phyloP scores from a whole-genome alignment of 106 monocot species.

The Acanthochlamys bracteata region DNA sequence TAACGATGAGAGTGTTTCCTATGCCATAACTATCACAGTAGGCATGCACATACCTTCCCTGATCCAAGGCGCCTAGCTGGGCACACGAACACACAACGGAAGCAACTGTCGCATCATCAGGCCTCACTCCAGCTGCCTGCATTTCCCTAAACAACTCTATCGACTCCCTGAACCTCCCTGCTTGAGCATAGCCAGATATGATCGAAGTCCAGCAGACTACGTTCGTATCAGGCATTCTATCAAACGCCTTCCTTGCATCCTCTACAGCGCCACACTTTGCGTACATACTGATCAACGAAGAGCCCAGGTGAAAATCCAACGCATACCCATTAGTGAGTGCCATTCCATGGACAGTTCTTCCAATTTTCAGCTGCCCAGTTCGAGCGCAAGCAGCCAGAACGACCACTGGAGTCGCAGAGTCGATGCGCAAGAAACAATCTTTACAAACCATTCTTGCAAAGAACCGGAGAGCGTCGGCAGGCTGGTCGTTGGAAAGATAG shows the following conservation, averaged over 20 bases:
- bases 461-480: no score
- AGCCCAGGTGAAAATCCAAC: conserved; percentile 49
- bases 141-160: conserved; percentile 58
- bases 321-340: conserved; percentile 27
- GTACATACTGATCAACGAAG: conserved; percentile 67
- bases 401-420: no score
- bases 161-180: conserved; percentile 31
- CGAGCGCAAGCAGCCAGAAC: conserved; percentile 42
- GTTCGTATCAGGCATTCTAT: conserved; percentile 42
- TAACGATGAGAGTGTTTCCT: conserved; percentile 23
- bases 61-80: conserved; percentile 56
- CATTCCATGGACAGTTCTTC: conserved; percentile 41
- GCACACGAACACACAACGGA: conserved; percentile 72
- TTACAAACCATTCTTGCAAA: no score
- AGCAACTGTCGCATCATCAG: conserved; percentile 43
- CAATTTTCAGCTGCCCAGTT: conserved; percentile 10
- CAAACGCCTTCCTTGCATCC: conserved; percentile 50
- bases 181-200: conserved; percentile 43
- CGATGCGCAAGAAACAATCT: no score
- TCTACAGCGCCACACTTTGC: conserved; percentile 39
- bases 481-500: no score
- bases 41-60: conserved; percentile 57
- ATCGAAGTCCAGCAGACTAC: conserved; percentile 66
- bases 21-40: conserved; percentile 33
- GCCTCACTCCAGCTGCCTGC: conserved; percentile 36